Base-by-base conservation (phyloP, 2,329 filamentous ascomycete genomes). In the Blastomyces gilchristii region DNA sequence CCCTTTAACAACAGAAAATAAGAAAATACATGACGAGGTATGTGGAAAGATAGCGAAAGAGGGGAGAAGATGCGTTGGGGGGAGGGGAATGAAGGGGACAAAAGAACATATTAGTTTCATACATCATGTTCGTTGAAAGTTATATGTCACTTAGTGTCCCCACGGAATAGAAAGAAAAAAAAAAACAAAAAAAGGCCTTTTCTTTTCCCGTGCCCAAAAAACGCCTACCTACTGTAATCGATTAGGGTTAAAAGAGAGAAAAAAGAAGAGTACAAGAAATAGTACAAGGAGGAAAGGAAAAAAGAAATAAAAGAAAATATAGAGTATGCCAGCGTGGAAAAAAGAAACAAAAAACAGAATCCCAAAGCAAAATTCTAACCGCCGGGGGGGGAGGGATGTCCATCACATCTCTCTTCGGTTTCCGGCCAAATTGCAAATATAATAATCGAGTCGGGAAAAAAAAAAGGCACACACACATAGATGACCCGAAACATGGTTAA, bases 171-270 rank as follows among this genome's bases (percentile, higher is more conserved):
- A 39, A 58, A 37, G 34, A 31, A 45, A 12, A 37, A 37, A 34
- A 37, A 39, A 45, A 39, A 58, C 12, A 58, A 47, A 43, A 34
- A 39, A 58, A 45, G 18, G 39, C 34, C 16, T 50, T 6, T 53
- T 53, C 16, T 53, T 53, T 53, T 53, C 41, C 56, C 56, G 34
- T 58, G 56, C 39, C 56, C 56, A 58, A 39, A 43, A 56, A 47
- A 45, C 39, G 39, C 56, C 56, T 22, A 45, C 37, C 39, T 34
- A 58, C 14, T 43, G 39, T n/a, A 14, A 45, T 58, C 34, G 56
- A 45, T 45, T 45, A 3, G 37, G 22, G 39, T 45, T 31, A 45
- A 47, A 28, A 45, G 43, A n/a, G 14, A 11, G 7, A 28, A 28
- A 16, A 45, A 18, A 34, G 31, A 59, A 45, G 12, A 22, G 37